Evolutionary conservation across 805 yeast genomes (phyloP).

Genomic region (Metschnikowia cerradonensis): DNA sequence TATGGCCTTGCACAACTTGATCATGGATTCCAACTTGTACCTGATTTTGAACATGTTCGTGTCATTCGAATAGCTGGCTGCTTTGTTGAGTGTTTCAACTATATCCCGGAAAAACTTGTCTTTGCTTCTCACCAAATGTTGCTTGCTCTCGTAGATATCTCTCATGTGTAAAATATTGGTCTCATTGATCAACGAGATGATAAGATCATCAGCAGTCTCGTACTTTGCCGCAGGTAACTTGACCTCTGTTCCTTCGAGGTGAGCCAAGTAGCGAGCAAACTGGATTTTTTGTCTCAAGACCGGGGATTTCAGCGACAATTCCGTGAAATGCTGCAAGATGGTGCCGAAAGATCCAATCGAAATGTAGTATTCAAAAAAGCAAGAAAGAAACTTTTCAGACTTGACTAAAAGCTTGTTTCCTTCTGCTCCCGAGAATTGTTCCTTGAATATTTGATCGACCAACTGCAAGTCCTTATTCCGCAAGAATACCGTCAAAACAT

Average conservation of each 20-base stretch:
- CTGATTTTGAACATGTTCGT: neutral
- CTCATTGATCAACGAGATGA: conserved; percentile 10
- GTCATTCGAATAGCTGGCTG: conserved; percentile 10
- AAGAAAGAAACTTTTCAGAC: conserved; percentile 18
- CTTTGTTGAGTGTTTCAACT: conserved; percentile 15
- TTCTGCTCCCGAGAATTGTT: conserved; percentile 11
- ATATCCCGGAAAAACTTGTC: conserved; percentile 9
- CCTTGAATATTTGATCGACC: conserved; percentile 18
- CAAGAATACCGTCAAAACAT: conserved; percentile 14
- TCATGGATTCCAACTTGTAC: conserved; percentile 21
- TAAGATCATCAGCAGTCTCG: conserved; percentile 4
- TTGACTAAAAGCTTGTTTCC: conserved; percentile 13
- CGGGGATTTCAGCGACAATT: conserved; percentile 12
- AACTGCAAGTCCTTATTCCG: conserved; percentile 11
- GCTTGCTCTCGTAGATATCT: conserved; percentile 9
- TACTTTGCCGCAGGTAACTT: neutral
- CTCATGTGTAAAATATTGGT: conserved; percentile 16
- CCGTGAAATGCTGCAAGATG: conserved; percentile 18
- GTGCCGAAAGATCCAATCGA: conserved; percentile 16
- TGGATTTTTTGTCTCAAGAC: conserved; percentile 15
- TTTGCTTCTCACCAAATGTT: conserved; percentile 10
- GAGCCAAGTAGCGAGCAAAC: conserved; percentile 21
- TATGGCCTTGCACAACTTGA: conserved; percentile 24
- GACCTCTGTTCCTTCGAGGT: conserved; percentile 12
- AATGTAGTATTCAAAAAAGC: conserved; percentile 24